Evolutionary conservation across 805 yeast species (phyloP), one percentile per base, ranked within the genome.

Genomic region (Ogataea pilisensis): DNA sequence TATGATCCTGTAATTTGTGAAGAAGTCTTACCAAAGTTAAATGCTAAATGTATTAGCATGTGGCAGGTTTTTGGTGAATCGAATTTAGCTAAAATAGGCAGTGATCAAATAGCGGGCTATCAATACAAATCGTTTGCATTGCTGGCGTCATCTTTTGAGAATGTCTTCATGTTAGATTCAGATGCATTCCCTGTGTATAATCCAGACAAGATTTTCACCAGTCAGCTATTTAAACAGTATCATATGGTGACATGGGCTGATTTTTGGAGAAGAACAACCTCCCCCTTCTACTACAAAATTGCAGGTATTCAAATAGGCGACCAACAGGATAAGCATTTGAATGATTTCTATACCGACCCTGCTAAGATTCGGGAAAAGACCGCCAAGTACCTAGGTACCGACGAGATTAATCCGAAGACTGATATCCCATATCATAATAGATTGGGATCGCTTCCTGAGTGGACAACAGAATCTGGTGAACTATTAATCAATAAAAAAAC

Each of bases 211-310:
- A 55, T 85, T 17, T 83, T 87, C 57, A 65, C 64, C 3, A 61
- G 73, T 11, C 76, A 78, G 34, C 79, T 86, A 1, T 86, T 74
- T 61, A 46, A 54, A 19, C 57, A 69, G 12, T 63, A 68, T 44
- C 77, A 82, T 43, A 63, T 78, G 58, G 62, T 80, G 19, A 59
- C 79, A 22, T 87, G 95, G 91, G 93, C 95, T 1, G 96, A 87
- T 62, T 87, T 80, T 60, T 87, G 95, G 95, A 76, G 82, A 60
- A 72, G 95, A 49, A 79, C 90, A 7, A 85, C 90, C 1, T 76
- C 85, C 1, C 95, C 95, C 5, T 64, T 65, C 29, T 82, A 74
- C 52, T 87, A 84, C 60, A 73, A 76, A 24, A 80, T 87, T 48
- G 86, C 87, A 0, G 85, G 78, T 2, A 65, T 78, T 8, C 48